Evolutionary conservation across 75 land plant genomes (phyloP), one percentile per base, ranked within the genome.

Genomic region (Azolla pinnata): DNA sequence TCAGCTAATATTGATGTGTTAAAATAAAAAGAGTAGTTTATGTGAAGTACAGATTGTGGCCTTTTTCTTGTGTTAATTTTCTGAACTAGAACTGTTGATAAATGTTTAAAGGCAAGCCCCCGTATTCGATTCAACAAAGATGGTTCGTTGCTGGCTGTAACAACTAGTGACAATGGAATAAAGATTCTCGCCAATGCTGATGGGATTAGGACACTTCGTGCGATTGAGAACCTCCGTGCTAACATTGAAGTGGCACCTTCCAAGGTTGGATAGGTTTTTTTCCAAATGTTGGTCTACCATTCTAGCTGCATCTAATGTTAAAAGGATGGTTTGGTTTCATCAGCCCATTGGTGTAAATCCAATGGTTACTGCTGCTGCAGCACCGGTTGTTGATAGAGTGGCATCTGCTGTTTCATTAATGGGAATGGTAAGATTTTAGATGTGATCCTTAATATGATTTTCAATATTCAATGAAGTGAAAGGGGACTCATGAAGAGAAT

Each of bases 51-150:
- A n/a, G n/a, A n/a, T n/a, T n/a, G n/a, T n/a, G n/a, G n/a, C n/a
- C n/a, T n/a, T n/a, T n/a, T n/a, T n/a, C n/a, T n/a, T n/a, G n/a
- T n/a, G n/a, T n/a, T n/a, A n/a, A n/a, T n/a, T n/a, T n/a, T n/a
- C n/a, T n/a, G n/a, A n/a, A n/a, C n/a, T n/a, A n/a, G n/a, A n/a
- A n/a, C n/a, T 38, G 14, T 38, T 38, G 42, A 38, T 38, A 48
- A 3, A 48, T 26, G 3, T 61, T 19, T 44, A 14, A 79, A 85
- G 90, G 73, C 66, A 64, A 65, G 72, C 63, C 96, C 96, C 2
- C 79, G 90, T 38, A 49, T 89, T 61, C 71, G 86, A 57, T 85
- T 89, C 76, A 85, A 78, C 60, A 89, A 85, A 72, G 86, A 89
- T 33, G 96, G 96, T 20, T 75, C 77, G 54, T 71, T 89, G 28